Evolutionary conservation across 192 early-diverging fungal species (phyloP), one percentile per base, ranked within the genome.

Genomic region (Funneliformis mosseae): DNA sequence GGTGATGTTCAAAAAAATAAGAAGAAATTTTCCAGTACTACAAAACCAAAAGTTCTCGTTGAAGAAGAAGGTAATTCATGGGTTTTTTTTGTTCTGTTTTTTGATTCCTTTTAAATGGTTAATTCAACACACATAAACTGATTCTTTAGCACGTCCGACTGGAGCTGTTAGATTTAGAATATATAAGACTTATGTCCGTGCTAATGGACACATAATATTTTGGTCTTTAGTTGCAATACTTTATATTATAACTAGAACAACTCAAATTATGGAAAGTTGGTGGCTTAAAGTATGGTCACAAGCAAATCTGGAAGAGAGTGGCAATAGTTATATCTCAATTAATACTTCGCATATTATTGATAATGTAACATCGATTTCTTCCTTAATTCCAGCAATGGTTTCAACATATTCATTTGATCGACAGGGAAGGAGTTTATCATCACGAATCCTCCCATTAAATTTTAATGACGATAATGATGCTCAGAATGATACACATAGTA

Each of bases 141-240:
- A 7, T 23, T 50, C 23, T 46, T 73, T 73, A 84, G 94, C 95
- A 83, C 88, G 92, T 70, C 93, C 92, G 11, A 88, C 89, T 12
- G 98, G 98, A 0, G 87, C 90, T 67, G 97, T 99, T 72, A 84
- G 88, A 45, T 88, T 83, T 9, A 71, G 82, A 10, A 93, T 99
- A 21, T 99, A 96, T 90, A 81, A 91, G 28, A 86, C 88, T 11
- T 99, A 98, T 83, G 84, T 93, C 75, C 76, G 84, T 16, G 92
- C 92, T 46, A 91, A 92, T 63, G 94, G 94, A 28, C 81, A 89
- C 12, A 82, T 79, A 71, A 74, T 84, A 68, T 90, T 89, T 84
- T 95, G 94, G 94, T 76, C 90, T 46, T 38, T 89, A 23, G 41
- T 92, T 28, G 68, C 84, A 2, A 81, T 87, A 45, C 69, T 89